phyloP scores from a whole-genome alignment of 768 basidiomycete genomes.

The Lactarius pseudohatsudake region DNA sequence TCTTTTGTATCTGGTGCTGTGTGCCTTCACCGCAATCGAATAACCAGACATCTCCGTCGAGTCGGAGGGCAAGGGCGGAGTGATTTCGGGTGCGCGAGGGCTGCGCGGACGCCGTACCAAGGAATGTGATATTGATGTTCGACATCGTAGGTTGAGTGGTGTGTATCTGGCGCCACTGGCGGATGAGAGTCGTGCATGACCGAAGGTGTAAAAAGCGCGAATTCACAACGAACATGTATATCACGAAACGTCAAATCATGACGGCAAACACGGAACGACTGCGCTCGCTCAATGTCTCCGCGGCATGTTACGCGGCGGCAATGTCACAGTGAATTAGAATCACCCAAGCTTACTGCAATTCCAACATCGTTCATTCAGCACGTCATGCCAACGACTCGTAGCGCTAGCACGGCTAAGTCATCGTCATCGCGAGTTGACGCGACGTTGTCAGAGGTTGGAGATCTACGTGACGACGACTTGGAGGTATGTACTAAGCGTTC shows the following conservation, averaged over 20 bases:
- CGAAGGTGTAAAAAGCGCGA: background rate
- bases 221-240: background rate
- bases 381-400: constrained; percentile 20
- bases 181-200: background rate
- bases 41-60: constrained; percentile 73
- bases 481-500: background rate
- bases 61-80: constrained; percentile 65
- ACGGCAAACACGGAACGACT: background rate
- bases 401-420: constrained; percentile 12
- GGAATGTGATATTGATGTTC: constrained; percentile 61
- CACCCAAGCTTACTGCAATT: background rate
- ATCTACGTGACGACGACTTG: background rate
- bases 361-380: background rate
- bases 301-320: background rate
- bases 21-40: constrained; percentile 88
- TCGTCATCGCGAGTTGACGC: constrained; percentile 3
- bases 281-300: background rate
- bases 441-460: background rate
- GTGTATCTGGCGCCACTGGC: background rate
- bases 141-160: constrained; percentile 9
- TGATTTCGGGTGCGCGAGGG: constrained; percentile 79
- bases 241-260: background rate
- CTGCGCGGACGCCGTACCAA: constrained; percentile 80
- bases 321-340: background rate
- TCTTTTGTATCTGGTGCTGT: constrained; percentile 74